Evolutionary conservation across 2,329 filamentous ascomycete genomes (phyloP), one percentile per base, ranked within the genome.

Genomic region (Mycosphaerella sp.): DNA sequence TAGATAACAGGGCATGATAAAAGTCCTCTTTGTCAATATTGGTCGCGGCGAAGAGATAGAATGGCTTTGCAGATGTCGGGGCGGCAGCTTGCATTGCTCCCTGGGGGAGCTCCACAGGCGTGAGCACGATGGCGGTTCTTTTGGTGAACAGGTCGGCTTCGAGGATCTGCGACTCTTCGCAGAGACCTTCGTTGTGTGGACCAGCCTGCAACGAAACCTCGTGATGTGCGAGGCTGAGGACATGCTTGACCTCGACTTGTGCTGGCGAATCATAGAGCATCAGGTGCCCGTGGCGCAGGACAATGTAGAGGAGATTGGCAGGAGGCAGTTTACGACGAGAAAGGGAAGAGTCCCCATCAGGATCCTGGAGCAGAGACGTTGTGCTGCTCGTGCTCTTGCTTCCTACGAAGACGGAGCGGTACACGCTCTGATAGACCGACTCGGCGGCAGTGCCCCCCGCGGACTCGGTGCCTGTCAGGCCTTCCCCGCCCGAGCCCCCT

Each of bases 391-490:
- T 74, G 36, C 70, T 71, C 60, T 78, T 81, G 11, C 72, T 91
- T 65, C 92, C 82, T 64, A 95, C 90, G 69, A 98, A 97, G 58
- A 98, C 86, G 70, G 87, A 95, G 68, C 90, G 80, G 73, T 98
- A 98, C 89, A 98, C 96, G 70, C 87, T 87, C 78, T 97, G 93
- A 72, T 97, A 97, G 38, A 98, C 92, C 69, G 92, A 96, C 53
- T 87, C 90, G 66, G 89, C 95, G 53, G 90, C 86, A 41, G 56
- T 59, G 14, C 55, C 55, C 31, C 36, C 45, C 9, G 38, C 53
- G 2, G 26, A 50, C 3, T 62, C 59, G 23, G 46, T 56, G 9
- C 14, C 49, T 9, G 42, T 53, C 38, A 49, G 54, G 3, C 53
- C 55, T 26, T 58, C 57, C 17, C 49, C 39, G 21, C 17, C 42